phyloP scores from a whole-genome alignment of 345 rosid species.

The Moricandia moricandioides region DNA sequence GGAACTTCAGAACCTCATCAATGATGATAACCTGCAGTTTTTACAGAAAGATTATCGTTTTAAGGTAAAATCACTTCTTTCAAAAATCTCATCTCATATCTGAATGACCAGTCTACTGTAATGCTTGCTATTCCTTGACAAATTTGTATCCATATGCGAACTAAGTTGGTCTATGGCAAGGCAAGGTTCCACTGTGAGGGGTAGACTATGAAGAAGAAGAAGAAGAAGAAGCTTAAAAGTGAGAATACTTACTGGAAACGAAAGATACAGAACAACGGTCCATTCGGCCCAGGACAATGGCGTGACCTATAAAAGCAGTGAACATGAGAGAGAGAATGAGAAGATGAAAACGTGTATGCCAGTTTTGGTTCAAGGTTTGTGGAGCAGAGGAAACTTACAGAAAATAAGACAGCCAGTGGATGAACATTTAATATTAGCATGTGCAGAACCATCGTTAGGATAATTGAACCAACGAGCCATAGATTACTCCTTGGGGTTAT shows the following conservation, averaged over 20 bases:
- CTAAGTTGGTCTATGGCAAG: not conserved
- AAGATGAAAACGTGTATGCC: not conserved
- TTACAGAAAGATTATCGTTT: slow-evolving; percentile 5
- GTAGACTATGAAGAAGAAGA: not conserved
- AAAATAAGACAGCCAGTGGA: slow-evolving; percentile 88
- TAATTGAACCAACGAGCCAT: slow-evolving; percentile 93
- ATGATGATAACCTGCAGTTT: slow-evolving; percentile 76
- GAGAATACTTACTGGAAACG: slow-evolving; percentile 75
- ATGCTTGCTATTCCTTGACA: not conserved
- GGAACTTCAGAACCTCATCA: slow-evolving; percentile 88
- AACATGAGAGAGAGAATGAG: slow-evolving; percentile 26
- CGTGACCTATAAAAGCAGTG: slow-evolving; percentile 63
- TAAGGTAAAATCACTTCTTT: not conserved
- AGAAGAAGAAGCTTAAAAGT: not conserved
- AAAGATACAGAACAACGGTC: slow-evolving; percentile 79
- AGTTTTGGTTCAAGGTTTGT: slow-evolving; percentile 6
- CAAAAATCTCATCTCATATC: not conserved
- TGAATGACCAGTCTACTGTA: not conserved
- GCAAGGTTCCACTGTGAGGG: not conserved
- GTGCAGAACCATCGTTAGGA: slow-evolving; percentile 92
- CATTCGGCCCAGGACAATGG: slow-evolving; percentile 95
- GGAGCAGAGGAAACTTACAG: slow-evolving; percentile 57
- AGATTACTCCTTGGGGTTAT: slow-evolving; percentile 98
- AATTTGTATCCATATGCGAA: slow-evolving; percentile 11
- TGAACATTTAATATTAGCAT: slow-evolving; percentile 71